These are phyloP conservation scores for Populus pruinosa DNA, from an alignment of 345 rosid species.

Conservation along the genomic window DNA sequence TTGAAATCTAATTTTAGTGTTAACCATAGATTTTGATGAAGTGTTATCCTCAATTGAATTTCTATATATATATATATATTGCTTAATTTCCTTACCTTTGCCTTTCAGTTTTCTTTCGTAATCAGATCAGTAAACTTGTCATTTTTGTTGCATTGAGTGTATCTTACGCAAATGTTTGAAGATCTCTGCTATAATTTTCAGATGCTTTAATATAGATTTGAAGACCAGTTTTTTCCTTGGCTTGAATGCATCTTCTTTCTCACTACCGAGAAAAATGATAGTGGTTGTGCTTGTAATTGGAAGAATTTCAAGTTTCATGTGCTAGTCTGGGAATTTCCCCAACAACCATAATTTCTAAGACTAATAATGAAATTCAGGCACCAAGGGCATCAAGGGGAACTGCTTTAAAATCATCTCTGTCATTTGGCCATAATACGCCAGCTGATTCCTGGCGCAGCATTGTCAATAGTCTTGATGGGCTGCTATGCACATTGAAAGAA, in stretches of 20 bases:
- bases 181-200: background rate
- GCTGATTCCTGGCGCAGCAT: constrained; percentile 19
- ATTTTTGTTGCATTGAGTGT: background rate
- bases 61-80: background rate
- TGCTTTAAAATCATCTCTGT: constrained; percentile 12
- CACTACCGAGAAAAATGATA: background rate
- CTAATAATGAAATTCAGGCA: constrained; percentile 7
- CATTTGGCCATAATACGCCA: background rate
- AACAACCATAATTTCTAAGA: constrained; percentile 4
- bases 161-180: background rate
- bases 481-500: constrained; percentile 15
- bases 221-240: background rate
- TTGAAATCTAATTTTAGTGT: background rate
- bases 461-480: constrained; percentile 18
- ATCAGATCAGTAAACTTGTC: background rate
- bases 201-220: constrained; percentile 4
- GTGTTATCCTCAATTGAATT: background rate
- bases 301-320: background rate
- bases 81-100: background rate
- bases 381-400: constrained; percentile 18
- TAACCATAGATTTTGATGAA: background rate
- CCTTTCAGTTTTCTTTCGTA: background rate
- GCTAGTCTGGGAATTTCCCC: background rate
- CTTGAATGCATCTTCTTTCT: background rate
- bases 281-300: background rate